phyloP scores from a whole-genome alignment of 2,329 filamentous ascomycete species.

The Fusarium globosum region DNA sequence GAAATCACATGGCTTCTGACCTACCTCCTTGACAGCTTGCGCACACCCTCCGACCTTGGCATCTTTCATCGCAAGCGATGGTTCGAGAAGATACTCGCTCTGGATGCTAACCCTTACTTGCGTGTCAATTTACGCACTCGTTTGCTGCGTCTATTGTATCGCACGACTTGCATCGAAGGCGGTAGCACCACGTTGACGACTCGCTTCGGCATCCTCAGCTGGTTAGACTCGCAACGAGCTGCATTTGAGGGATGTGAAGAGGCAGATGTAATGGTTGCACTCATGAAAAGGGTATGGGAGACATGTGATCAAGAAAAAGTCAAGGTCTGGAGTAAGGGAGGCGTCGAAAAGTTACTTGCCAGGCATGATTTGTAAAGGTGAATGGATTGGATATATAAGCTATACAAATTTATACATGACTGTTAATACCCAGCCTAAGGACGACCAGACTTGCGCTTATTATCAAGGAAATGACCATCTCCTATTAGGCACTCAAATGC shows the following conservation, averaged over 20 bases:
- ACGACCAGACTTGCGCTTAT: background rate
- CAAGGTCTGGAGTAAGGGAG: slow-evolving; percentile 71
- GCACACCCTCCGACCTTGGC: slow-evolving; percentile 67
- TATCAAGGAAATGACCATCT: background rate
- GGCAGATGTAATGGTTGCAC: slow-evolving; percentile 60
- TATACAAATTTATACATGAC: slow-evolving; percentile 14
- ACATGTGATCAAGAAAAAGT: slow-evolving; percentile 76
- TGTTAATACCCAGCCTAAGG: slow-evolving; percentile 34
- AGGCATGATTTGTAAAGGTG: slow-evolving; percentile 8
- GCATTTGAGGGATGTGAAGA: slow-evolving; percentile 56
- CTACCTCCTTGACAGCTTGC: slow-evolving; percentile 76
- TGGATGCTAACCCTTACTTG: slow-evolving; percentile 75
- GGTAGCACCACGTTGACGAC: slow-evolving; percentile 86
- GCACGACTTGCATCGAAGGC: slow-evolving; percentile 73
- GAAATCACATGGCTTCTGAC: slow-evolving; percentile 81
- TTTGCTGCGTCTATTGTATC: slow-evolving; percentile 70
- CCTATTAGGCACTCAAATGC: background rate
- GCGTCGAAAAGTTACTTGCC: slow-evolving; percentile 49
- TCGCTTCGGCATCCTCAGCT: slow-evolving; percentile 77
- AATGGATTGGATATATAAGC: slow-evolving; percentile 5
- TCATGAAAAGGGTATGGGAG: slow-evolving; percentile 70
- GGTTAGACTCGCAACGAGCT: slow-evolving; percentile 73
- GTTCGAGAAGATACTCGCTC: slow-evolving; percentile 78
- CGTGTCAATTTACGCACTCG: slow-evolving; percentile 69
- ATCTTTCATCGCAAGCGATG: slow-evolving; percentile 71